A percentile compares a stretch with the other conserved stretches of the same genome.
Conservation (phyloP, 2,329 filamentous ascomycete species). For the Pseudogymnoascus sp. region DNA sequence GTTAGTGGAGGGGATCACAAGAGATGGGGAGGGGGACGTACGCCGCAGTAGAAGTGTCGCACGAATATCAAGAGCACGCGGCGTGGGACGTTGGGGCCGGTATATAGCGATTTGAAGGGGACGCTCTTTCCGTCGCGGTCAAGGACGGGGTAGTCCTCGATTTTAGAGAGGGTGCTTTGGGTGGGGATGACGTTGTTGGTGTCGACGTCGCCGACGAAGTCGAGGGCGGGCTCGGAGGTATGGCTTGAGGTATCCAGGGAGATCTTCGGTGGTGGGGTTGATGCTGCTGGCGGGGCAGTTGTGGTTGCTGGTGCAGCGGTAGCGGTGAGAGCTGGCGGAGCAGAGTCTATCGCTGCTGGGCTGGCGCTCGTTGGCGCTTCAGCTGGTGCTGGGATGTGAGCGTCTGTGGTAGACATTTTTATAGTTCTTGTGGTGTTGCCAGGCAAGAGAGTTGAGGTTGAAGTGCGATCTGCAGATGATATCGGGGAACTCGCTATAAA, state of each 20-base stretch:
- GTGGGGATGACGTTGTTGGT: conserved; percentile 50
- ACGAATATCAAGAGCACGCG: conserved; percentile 30
- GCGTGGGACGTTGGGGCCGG: conserved; percentile 25
- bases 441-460: background rate
- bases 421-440: background rate
- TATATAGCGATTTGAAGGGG: conserved; percentile 28
- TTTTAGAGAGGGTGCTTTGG: conserved; percentile 38
- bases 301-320: background rate
- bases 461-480: background rate
- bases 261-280: background rate
- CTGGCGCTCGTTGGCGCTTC: background rate
- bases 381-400: background rate
- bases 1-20: background rate
- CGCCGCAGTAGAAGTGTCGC: conserved; percentile 32
- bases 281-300: background rate
- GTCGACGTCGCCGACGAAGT: conserved; percentile 49
- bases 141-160: conserved; percentile 34
- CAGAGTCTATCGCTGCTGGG: background rate
- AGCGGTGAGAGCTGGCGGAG: background rate
- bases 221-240: conserved; percentile 26
- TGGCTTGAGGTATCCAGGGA: background rate
- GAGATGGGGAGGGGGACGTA: conserved; percentile 12
- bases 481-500: background rate
- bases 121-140: conserved; percentile 25
- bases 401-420: conserved; percentile 1